Percentiles rank a stretch among this genome's conserved stretches.
Evolutionary conservation across 139 green algal genomes (phyloP).

Genomic region (Coelastrella sp.): DNA sequence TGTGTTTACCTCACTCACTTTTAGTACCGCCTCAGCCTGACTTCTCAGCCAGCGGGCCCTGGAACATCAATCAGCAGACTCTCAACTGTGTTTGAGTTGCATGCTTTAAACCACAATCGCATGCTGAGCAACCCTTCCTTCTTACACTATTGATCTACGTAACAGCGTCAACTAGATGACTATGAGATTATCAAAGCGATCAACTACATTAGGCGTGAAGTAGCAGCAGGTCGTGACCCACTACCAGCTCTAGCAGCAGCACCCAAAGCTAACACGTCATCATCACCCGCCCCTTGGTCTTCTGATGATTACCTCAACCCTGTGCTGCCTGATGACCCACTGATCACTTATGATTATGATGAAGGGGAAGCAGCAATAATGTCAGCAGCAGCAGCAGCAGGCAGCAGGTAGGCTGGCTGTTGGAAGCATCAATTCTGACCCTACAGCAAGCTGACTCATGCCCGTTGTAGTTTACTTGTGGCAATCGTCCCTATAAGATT

Average conservation of each 20-base stretch:
- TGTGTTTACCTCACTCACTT: too few relatives aligned
- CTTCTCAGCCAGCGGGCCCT: too few relatives aligned
- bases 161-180: conserved; percentile 67
- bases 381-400: background rate
- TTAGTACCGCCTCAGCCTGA: too few relatives aligned
- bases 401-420: background rate
- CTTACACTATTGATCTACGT: background rate
- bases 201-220: conserved; percentile 82
- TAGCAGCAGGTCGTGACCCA: conserved; percentile 66
- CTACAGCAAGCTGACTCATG: background rate
- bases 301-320: conserved; percentile 79
- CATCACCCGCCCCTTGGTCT: conserved; percentile 50
- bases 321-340: conserved; percentile 74
- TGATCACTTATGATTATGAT: conserved; percentile 85
- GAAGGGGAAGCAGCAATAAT: background rate
- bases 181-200: conserved; percentile 84
- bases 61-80: too few relatives aligned
- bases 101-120: too few relatives aligned
- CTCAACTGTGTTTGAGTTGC: too few relatives aligned
- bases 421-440: background rate
- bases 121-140: background rate
- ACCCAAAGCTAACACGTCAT: background rate
- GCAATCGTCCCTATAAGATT: too few relatives aligned
- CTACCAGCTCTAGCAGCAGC: conserved; percentile 50
- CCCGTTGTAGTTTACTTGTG: too few relatives aligned